Percentiles rank a stretch among this genome's conserved stretches.
These are phyloP conservation scores for Alloascoidea hylecoeti DNA, from an alignment of 805 yeast genomes.

Conservation along the genomic window DNA sequence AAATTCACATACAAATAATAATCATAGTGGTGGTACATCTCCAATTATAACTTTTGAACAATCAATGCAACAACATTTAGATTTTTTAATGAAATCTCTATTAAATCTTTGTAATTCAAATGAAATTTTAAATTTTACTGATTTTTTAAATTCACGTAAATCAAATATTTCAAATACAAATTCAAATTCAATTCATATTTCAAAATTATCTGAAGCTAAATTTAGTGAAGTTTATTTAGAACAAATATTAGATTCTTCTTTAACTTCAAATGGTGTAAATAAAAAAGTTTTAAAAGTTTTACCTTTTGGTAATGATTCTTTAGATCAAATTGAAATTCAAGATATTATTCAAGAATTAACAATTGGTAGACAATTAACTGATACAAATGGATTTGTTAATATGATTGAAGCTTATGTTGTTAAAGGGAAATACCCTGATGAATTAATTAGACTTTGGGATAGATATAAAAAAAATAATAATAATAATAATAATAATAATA, in stretches of 20 bases:
- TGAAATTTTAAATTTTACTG: background rate
- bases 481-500: constrained; percentile 25
- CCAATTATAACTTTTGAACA: too few species aligned
- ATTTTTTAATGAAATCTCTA: background rate
- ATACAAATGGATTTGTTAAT: constrained; percentile 28
- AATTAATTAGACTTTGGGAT: constrained; percentile 30
- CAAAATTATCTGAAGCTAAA: constrained; percentile 31
- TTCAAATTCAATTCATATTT: background rate
- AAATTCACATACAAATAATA: too few species aligned
- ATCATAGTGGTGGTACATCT: too few species aligned
- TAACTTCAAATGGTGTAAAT: too few species aligned
- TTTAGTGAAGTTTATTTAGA: constrained; percentile 32
- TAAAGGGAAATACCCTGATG: constrained; percentile 27
- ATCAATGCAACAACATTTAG: background rate
- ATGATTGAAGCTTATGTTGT: constrained; percentile 30
- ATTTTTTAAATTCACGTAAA: background rate
- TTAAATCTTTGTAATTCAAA: background rate
- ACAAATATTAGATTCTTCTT: too few species aligned
- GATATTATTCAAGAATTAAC: constrained; percentile 33
- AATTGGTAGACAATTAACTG: constrained; percentile 24
- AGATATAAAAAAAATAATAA: constrained; percentile 14
- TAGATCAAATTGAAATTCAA: constrained; percentile 24
- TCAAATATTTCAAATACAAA: background rate
- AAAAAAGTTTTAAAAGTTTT: constrained; percentile 33
- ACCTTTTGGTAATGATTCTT: constrained; percentile 32